These are phyloP conservation scores for Botrytis medusae DNA, from an alignment of 2,329 filamentous ascomycete genomes.

Conservation along the genomic window DNA sequence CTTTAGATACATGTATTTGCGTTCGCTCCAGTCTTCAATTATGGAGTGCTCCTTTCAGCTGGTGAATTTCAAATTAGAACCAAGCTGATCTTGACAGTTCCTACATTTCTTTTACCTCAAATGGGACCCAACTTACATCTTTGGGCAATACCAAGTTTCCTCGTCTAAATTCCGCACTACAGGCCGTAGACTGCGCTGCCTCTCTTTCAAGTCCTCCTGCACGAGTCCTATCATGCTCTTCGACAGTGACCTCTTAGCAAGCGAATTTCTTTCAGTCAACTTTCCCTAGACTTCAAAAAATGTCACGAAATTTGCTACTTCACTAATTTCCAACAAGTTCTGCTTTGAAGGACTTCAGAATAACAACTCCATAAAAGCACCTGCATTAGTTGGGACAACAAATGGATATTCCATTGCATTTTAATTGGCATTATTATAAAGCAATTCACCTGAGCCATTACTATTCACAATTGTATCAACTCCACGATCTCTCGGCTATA, in stretches of 20 bases:
- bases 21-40: neutral
- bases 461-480: neutral
- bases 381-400: neutral
- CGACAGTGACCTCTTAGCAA: neutral
- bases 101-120: neutral
- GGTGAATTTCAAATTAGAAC: neutral
- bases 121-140: neutral
- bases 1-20: neutral
- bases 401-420: neutral
- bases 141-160: neutral
- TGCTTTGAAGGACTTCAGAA: neutral
- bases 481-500: neutral
- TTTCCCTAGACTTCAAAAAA: neutral
- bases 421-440: neutral
- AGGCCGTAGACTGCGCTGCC: neutral
- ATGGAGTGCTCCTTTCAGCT: neutral
- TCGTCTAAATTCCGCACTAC: neutral
- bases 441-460: neutral
- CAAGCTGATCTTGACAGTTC: neutral
- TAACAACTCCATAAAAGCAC: neutral
- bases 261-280: neutral
- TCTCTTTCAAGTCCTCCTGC: neutral
- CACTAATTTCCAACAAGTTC: neutral
- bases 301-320: neutral
- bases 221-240: neutral